Percentiles rank a stretch among this genome's conserved stretches.
Evolutionary conservation across 2,329 filamentous ascomycete genomes (phyloP).

Genomic region (Trichoderma atrobrunneum): DNA sequence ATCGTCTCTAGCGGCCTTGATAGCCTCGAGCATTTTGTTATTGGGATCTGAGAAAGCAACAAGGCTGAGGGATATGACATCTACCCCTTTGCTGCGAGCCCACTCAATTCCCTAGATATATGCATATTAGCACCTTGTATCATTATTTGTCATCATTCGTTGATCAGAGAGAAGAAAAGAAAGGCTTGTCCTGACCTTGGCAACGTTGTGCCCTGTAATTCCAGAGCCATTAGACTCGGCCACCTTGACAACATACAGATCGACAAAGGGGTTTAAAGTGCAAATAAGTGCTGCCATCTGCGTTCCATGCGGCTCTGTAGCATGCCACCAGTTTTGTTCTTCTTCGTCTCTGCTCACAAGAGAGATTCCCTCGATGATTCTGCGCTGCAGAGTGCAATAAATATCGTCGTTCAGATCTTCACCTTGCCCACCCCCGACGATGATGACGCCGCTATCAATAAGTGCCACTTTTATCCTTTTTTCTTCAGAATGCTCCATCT

Average conservation of each 20-base stretch:
- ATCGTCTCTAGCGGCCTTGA: neutral
- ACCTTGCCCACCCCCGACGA: neutral
- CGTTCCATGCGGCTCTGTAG: neutral
- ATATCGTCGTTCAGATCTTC: neutral
- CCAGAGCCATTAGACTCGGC: neutral
- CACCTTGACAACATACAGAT: neutral
- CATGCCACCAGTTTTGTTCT: neutral
- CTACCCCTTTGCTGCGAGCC: neutral
- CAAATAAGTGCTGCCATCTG: neutral
- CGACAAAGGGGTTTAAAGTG: neutral
- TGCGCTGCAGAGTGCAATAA: too few relatives aligned
- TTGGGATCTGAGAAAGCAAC: neutral
- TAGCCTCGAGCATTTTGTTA: neutral
- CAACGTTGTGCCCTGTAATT: neutral
- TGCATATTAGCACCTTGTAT: too few relatives aligned
- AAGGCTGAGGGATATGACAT: neutral
- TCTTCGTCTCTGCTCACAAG: neutral
- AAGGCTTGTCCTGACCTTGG: neutral
- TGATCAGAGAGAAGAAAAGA: too few relatives aligned
- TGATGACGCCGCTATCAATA: neutral
- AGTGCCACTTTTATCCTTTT: neutral
- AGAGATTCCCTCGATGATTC: neutral
- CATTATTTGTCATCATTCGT: too few relatives aligned
- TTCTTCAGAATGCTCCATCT: too few relatives aligned
- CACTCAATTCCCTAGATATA: neutral